Conservation (phyloP, 495 filamentous ascomycete genomes). For the Aspergillus steynii region DNA sequence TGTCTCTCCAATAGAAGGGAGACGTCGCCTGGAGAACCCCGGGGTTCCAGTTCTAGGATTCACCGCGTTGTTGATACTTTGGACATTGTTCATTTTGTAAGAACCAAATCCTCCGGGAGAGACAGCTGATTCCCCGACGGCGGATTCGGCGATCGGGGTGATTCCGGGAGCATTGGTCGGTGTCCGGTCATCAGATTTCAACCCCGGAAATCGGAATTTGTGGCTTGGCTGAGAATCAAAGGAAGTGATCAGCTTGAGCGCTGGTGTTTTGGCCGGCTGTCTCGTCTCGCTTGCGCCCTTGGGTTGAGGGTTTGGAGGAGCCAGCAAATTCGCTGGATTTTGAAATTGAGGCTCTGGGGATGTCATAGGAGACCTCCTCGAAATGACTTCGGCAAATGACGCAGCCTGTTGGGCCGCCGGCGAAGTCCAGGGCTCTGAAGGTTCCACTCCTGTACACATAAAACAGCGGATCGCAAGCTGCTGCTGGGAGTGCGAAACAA, state of each 20-base stretch:
- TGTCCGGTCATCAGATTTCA: slow-evolving; percentile 66
- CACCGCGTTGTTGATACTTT: slow-evolving; percentile 63
- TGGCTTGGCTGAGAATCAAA: slow-evolving; percentile 65
- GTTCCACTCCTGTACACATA: slow-evolving; percentile 75
- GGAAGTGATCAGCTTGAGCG: slow-evolving; percentile 89
- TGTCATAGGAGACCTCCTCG: slow-evolving; percentile 45
- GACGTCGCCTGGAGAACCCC: slow-evolving; percentile 65
- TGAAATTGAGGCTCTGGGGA: slow-evolving; percentile 38
- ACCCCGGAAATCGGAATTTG: slow-evolving; percentile 67
- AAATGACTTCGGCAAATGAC: slow-evolving; percentile 34
- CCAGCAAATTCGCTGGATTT: slow-evolving; percentile 27
- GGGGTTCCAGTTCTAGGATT: slow-evolving; percentile 74
- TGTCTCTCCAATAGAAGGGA: slow-evolving; percentile 85
- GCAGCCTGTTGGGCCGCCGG: slow-evolving; percentile 72
- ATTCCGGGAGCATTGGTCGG: slow-evolving; percentile 74
- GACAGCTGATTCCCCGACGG: slow-evolving; percentile 80
- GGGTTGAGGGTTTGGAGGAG: slow-evolving; percentile 26
- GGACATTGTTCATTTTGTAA: slow-evolving; percentile 59
- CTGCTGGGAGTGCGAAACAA: slow-evolving; percentile 81
- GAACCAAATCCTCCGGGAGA: slow-evolving; percentile 72
- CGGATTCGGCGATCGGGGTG: slow-evolving; percentile 92
- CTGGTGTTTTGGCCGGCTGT: slow-evolving; percentile 69
- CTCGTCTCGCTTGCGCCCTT: slow-evolving; percentile 28
- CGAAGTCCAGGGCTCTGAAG: slow-evolving; percentile 80
- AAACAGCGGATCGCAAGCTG: slow-evolving; percentile 92